Evolutionary conservation across 306 rosid species (phyloP), one percentile per base, ranked within the genome.

Genomic region (Fragaria vesca): DNA sequence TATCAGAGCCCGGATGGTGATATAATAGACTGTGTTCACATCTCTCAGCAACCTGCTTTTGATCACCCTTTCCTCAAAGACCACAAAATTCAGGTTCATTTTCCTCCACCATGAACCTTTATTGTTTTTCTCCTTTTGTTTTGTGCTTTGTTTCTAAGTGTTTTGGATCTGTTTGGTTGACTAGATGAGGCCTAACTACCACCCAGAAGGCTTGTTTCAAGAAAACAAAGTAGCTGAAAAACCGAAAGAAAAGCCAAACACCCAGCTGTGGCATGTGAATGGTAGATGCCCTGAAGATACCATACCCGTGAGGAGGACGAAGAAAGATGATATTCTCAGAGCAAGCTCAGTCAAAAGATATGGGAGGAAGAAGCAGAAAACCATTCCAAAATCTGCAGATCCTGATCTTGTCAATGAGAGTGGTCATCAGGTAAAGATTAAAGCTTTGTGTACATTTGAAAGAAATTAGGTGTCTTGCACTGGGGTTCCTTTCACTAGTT

Each of bases 1-100:
- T 61, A 54, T 74, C 97, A 96, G 99, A 96, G 99, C 69, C 93
- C 98, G 83, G 99, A 96, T 84, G 99, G 99, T 40, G 99, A 96
- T 86, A 73, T 80, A 6, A 96, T 96, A 66, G 99, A 96, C 78
- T 96, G 99, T 67, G 87, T 96, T 74, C 94, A 69, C 73, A 81
- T 96, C 72, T 88, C 99, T 69, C 87, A 90, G 51, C 99, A 96
- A 66, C 96, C 98, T 20, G 99, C 99, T 66, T 93, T 96, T 81
- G 99, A 96, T 79, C 99, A 96, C 75, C 99, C 99, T 72, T 93
- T 55, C 74, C 97, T 96, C 80, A 96, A 91, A 84, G 99, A 96
- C 79, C 99, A 96, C 86, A 91, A 96, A 88, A 90, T 96, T 75
- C 99, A 90, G 97, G 96, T 89, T 2, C 74, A 43, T 66, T 81